These are phyloP conservation scores for Axilococcus clingmanii DNA, from an alignment of 139 green algal genomes.

Conservation along the genomic window DNA sequence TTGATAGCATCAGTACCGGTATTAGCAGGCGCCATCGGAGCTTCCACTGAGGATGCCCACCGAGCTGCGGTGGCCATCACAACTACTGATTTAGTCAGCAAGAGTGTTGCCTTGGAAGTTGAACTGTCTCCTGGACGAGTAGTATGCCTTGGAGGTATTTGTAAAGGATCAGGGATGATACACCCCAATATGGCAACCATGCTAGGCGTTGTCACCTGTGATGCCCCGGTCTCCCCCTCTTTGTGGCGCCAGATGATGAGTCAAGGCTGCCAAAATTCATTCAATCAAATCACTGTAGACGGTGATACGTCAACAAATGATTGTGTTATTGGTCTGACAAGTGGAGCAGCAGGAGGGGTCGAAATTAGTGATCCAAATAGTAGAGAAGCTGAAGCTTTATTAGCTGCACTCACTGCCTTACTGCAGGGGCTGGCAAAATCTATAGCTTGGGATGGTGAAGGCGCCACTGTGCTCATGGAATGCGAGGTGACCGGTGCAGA, in stretches of 20 bases:
- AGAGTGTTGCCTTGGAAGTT: slow-evolving; percentile 76
- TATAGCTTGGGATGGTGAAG: slow-evolving; percentile 98
- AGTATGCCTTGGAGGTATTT: slow-evolving; percentile 83
- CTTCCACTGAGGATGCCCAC: slow-evolving; percentile 47
- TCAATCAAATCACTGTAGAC: slow-evolving; percentile 81
- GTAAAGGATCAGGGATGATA: slow-evolving; percentile 98
- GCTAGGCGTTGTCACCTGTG: slow-evolving; percentile 89
- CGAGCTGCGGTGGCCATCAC: slow-evolving; percentile 80
- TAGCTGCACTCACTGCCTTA: slow-evolving; percentile 80
- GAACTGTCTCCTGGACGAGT: slow-evolving; percentile 27
- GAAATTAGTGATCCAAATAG: slow-evolving; percentile 50
- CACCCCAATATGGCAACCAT: slow-evolving; percentile 99
- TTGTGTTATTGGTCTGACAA: slow-evolving; percentile 61
- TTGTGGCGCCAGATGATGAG: slow-evolving; percentile 75
- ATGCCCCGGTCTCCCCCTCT: slow-evolving; percentile 62
- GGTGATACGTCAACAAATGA: slow-evolving; percentile 84
- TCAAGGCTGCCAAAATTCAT: slow-evolving; percentile 48
- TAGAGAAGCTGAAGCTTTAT: slow-evolving; percentile 56
- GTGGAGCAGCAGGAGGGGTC: slow-evolving; percentile 44
- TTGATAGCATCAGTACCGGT: slow-evolving; percentile 68
- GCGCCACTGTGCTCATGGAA: slow-evolving; percentile 92
- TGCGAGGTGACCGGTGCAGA: slow-evolving; percentile 43
- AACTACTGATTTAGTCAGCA: slow-evolving; percentile 83
- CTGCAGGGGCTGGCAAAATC: slow-evolving; percentile 86
- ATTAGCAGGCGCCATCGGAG: slow-evolving; percentile 51